Evolutionary conservation across 495 filamentous ascomycete genomes (phyloP).

Genomic region (Bacidia rubella): DNA sequence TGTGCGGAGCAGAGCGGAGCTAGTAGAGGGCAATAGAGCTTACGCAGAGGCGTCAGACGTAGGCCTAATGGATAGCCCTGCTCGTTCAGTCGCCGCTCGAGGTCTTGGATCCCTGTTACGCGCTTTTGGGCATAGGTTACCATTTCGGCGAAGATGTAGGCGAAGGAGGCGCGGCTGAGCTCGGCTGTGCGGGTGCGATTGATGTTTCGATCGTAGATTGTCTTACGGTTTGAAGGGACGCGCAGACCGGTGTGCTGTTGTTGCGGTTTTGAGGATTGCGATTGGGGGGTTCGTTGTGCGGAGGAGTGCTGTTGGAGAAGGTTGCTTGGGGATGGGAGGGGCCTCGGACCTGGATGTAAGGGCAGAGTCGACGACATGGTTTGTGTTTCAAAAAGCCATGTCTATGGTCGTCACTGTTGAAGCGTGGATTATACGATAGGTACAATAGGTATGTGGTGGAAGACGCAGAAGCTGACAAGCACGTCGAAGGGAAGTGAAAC

Average conservation of each 20-base stretch:
- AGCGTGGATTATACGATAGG: neutral
- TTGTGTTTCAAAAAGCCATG: neutral
- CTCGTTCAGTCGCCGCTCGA: constrained; percentile 90
- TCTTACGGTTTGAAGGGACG: constrained; percentile 89
- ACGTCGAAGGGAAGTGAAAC: no score
- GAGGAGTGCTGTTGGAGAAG: constrained; percentile 7
- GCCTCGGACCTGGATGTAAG: constrained; percentile 6
- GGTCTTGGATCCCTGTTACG: constrained; percentile 81
- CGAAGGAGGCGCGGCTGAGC: constrained; percentile 83
- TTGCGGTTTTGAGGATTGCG: constrained; percentile 12
- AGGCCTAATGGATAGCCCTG: constrained; percentile 94
- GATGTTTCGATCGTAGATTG: constrained; percentile 91
- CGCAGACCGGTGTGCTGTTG: constrained; percentile 54
- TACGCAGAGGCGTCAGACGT: constrained; percentile 71
- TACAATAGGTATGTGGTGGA: neutral
- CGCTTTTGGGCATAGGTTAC: constrained; percentile 84
- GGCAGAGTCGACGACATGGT: constrained; percentile 9
- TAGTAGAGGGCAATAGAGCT: constrained; percentile 36
- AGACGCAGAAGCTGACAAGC: no score
- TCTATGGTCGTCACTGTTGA: neutral
- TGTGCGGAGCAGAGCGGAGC: no score
- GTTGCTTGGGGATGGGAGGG: constrained; percentile 7
- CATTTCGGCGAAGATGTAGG: constrained; percentile 94
- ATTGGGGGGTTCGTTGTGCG: neutral
- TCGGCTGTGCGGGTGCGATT: constrained; percentile 78